Base-by-base conservation (phyloP, 352 stramenopile genomes). In the Peronospora belbahrii region DNA sequence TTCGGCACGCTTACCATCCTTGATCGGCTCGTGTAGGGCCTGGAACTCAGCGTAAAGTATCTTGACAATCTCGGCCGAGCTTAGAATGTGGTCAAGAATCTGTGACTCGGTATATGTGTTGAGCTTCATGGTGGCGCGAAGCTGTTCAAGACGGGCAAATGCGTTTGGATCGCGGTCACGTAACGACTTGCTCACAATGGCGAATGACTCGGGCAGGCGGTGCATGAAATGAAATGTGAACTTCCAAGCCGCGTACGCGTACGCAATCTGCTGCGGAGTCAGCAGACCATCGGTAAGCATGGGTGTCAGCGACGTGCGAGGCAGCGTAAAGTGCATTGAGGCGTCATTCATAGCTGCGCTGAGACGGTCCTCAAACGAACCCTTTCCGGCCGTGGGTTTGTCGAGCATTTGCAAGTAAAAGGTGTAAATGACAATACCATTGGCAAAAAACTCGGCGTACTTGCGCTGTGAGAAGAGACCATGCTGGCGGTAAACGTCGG, bases 181-280 rank as follows among this genome's bases (percentile, higher is more conserved):
- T 10, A 91, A 65, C 48, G 80, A 91, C 42, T 87, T 77, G 51
- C 76, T 71, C 4, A 91, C 77, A 24, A 88, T 72, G 17, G 68
- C 80, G 60, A 80, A 91, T 6, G 76, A 82, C 50, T 91, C 80
- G 0, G 80, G 80, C 14, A 91, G 60, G 48, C 80, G 80, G 46
- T 87, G 76, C 74, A 91, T 85, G 60, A 91, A 91, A 65, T 91
- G 80, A 62, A 91, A 91, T 4, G 75, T 85, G 41, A 91, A 91
- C 61, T 91, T 91, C 80, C 80, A 91, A 11, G 80, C 80, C 0
- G 80, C 70, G 61, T 91, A 91, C 6, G 80, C 80, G 65, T 91
- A 91, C 35, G 80, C 82, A 41, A 88, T 88, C 50, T 88, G 70
- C 56, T 88, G 77, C 22, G 80, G 76, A 14, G 62, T 80, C 27